These are phyloP conservation scores for Herpetospermum pedunculosum DNA, from an alignment of 306 rosid species.

Conservation along the genomic window DNA sequence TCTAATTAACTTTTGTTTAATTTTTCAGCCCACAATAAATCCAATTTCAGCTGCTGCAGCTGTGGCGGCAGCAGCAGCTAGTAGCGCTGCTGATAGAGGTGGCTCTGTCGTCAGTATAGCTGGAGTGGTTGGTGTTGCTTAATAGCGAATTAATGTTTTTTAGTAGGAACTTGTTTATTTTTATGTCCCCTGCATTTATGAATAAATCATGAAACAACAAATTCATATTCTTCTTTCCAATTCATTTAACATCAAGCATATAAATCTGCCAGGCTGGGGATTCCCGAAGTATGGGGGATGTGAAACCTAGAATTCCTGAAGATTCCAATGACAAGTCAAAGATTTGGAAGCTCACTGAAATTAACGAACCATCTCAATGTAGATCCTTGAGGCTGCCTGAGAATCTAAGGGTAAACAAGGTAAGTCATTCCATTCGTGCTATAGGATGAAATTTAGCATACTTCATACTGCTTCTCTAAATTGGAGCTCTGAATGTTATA, in stretches of 20 bases:
- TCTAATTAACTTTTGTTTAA: slow-evolving; percentile 8
- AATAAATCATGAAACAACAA: not conserved
- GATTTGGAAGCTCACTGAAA: slow-evolving; percentile 95
- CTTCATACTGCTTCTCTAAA: not conserved
- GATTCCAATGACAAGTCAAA: slow-evolving; percentile 93
- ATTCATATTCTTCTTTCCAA: not conserved
- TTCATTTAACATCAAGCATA: slow-evolving; percentile 4
- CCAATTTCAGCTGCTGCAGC: slow-evolving; percentile 63
- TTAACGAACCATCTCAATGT: slow-evolving; percentile 76
- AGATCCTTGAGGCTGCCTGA: slow-evolving; percentile 88
- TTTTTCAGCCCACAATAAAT: slow-evolving; percentile 63
- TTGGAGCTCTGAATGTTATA: not conserved
- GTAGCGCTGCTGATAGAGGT: slow-evolving; percentile 62
- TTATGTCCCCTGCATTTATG: not conserved
- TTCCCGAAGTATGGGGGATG: slow-evolving; percentile 73
- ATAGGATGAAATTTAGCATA: not conserved
- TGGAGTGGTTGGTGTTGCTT: slow-evolving; percentile 61
- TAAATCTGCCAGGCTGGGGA: slow-evolving; percentile 68
- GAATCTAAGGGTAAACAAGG: slow-evolving; percentile 69
- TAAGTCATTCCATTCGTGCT: not conserved
- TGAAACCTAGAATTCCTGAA: slow-evolving; percentile 87
- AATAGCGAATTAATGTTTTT: slow-evolving; percentile 1
- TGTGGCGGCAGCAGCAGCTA: slow-evolving; percentile 33
- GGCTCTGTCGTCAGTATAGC: slow-evolving; percentile 53
- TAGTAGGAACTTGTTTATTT: not conserved